Evolutionary conservation across 306 rosid species (phyloP), one percentile per base, ranked within the genome.

Genomic region (Ammopiptanthus mongolicus): DNA sequence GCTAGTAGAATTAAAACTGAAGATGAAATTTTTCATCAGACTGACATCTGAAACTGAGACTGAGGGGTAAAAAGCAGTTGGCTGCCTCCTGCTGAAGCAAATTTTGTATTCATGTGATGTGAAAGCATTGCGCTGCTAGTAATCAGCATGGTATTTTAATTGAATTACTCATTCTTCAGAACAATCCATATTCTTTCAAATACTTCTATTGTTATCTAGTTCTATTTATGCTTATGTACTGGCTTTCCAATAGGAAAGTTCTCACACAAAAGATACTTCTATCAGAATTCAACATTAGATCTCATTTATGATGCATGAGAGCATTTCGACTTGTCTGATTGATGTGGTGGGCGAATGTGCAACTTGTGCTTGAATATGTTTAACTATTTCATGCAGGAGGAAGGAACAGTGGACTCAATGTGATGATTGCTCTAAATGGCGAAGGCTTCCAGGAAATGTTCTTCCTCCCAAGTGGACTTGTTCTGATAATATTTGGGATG

Each of bases 401-500:
- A 89, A 83, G 76, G 90, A 87, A 66, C 98, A 92, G 52, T 95
- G 97, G 99, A 93, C 91, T 74, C 96, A 89, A 79, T 92, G 97
- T 69, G 97, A 95, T 71, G 91, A 90, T 65, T 95, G 99, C 85
- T 90, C 88, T 41, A 95, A 95, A 86, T 95, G 99, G 99, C 84
- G 99, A 79, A 92, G 79, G 77, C 83, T 95, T 50, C 99, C 97
- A 0, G 79, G 85, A 0, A 91, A 92, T 53, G 89, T 77, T 76
- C 96, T 95, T 53, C 99, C 99, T 84, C 90, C 97, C 44, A 92
- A 90, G 83, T 95, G 99, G 99, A 82, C 86, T 29, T 95, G 97
- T 81, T 86, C 87, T 2, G 91, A 90, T 58, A 95, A 92, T 80
- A 84, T 73, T 69, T 95, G 97, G 97, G 97, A 91, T 85, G 77